phyloP scores from a whole-genome alignment of 148 eudicot species.

The Polygonum maritimum region DNA sequence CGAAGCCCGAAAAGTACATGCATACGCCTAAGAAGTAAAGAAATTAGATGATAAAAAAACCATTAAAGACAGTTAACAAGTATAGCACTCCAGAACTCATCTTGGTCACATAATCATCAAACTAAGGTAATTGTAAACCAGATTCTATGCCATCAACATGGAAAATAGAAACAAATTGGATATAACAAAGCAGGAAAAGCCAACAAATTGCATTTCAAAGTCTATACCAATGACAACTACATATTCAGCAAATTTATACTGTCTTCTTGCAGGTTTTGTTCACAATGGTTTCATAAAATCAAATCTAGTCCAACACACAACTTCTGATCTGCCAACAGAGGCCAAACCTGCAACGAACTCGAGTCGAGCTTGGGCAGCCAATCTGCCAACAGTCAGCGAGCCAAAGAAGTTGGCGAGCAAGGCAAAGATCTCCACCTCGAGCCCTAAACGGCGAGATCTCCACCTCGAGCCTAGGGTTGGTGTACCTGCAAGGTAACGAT shows the following conservation, averaged over 20 bases:
- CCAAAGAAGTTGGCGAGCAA: no score
- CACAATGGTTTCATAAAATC: background rate
- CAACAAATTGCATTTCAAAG: background rate
- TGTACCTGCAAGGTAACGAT: no score
- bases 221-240: background rate
- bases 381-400: no score
- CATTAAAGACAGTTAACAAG: background rate
- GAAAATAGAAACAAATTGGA: background rate
- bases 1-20: background rate
- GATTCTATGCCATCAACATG: background rate
- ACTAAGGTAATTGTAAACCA: background rate
- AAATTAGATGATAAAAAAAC: background rate
- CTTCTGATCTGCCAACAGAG: background rate
- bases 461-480: no score
- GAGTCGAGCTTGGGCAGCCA: no score
- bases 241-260: background rate
- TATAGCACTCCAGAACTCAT: background rate
- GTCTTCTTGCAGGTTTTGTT: background rate
- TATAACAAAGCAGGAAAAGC: background rate
- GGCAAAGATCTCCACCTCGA: no score
- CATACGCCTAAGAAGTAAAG: background rate
- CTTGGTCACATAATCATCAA: background rate
- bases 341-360: no score
- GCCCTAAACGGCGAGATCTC: no score
- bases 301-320: background rate